Conservation (phyloP, 73 alveolate species). For the Paramecium octaurelia region DNA sequence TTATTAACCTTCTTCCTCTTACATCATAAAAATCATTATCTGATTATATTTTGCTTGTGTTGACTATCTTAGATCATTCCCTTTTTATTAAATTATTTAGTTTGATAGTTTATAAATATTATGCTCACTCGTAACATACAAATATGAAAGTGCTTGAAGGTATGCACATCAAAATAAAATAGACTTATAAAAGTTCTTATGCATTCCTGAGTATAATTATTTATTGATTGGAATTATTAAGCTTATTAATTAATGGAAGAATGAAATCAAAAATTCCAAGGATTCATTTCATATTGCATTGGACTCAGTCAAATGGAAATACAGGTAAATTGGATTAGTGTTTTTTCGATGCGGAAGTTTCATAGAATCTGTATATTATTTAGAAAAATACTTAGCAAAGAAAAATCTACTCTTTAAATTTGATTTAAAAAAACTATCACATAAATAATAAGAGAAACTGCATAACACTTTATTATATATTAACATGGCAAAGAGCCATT, state of each 20-base stretch:
- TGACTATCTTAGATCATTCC: background rate
- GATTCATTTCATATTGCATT: background rate
- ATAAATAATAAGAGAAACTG: background rate
- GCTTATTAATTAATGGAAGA: background rate
- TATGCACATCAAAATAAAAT: background rate
- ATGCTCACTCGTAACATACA: background rate
- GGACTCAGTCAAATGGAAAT: background rate
- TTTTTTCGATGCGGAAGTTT: background rate
- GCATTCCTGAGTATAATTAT: background rate
- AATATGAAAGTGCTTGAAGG: background rate
- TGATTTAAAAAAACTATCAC: background rate
- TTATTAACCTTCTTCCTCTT: background rate
- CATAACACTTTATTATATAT: background rate
- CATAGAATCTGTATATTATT: background rate
- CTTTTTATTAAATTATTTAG: background rate
- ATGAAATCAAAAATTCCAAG: background rate
- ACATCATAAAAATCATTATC: background rate
- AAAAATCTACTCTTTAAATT: background rate
- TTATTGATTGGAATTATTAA: background rate
- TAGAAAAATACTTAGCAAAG: background rate
- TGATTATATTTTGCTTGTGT: background rate
- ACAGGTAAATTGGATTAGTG: background rate
- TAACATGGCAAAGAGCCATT: background rate
- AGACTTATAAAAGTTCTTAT: background rate
- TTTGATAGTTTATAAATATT: background rate